phyloP scores from a whole-genome alignment of 805 yeast genomes.

The Candida montana region DNA sequence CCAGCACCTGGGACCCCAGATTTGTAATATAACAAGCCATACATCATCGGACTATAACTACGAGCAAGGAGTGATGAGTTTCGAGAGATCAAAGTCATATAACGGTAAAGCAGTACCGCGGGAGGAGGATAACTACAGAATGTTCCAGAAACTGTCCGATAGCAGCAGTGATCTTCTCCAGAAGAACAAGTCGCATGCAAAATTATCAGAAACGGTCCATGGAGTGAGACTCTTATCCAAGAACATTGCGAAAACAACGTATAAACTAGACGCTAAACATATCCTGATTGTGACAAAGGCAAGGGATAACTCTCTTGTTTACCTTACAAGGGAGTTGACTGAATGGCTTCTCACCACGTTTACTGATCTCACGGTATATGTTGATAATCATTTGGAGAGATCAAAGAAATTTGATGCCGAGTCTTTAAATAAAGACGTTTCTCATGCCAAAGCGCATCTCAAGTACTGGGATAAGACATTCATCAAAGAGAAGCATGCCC shows the following conservation, averaged over 20 bases:
- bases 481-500: constrained; percentile 29
- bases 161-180: constrained; percentile 41
- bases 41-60: too few species aligned
- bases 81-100: not conserved
- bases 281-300: constrained; percentile 88
- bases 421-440: constrained; percentile 44
- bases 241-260: constrained; percentile 63
- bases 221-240: constrained; percentile 74
- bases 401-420: constrained; percentile 60
- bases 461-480: constrained; percentile 67
- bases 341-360: constrained; percentile 59
- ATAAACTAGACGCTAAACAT: constrained; percentile 62
- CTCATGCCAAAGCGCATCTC: constrained; percentile 40
- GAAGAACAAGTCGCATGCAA: constrained; percentile 60
- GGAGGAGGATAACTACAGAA: constrained; percentile 18
- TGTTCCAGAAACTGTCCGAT: constrained; percentile 21
- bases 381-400: constrained; percentile 60
- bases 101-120: not conserved
- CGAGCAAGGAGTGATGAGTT: too few species aligned
- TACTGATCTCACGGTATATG: constrained; percentile 50
- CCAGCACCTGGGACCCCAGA: not conserved
- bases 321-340: constrained; percentile 71
- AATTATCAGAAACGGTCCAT: constrained; percentile 74
- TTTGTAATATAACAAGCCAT: not conserved
- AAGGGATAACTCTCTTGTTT: constrained; percentile 71